Evolutionary conservation across 495 filamentous ascomycete genomes (phyloP), one percentile per base, ranked within the genome.

Genomic region (Talaromyces ruber): DNA sequence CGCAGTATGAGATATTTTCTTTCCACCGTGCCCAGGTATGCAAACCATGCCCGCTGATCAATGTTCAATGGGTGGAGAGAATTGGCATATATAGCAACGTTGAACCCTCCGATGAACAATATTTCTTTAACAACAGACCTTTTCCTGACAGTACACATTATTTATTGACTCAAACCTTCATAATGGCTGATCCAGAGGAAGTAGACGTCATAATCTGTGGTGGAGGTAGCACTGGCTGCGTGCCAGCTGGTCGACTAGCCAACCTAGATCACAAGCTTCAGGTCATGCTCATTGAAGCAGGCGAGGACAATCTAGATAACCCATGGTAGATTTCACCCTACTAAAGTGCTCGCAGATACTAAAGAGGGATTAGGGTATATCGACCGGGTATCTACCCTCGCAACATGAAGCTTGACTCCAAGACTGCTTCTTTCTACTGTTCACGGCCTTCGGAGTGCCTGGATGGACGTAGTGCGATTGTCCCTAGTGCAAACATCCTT

Each of bases 201-300:
- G 88, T 92, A 64, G 89, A 93, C 68, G 90, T 93, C 63, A 92
- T 93, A 66, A 86, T 93, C 61, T 88, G 86, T 67, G 90, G 89
- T 65, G 90, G 89, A 69, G 81, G 82, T 21, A 87, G 86, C 63
- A 81, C 84, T 62, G 88, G 86, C 21, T 91, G 88, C 72, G 90
- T 92, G 39, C 86, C 91, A 63, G 89, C 89, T 51, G 89, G 89
- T 64, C 82, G 88, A 62, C 80, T 93, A 68, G 89, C 89, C 47
- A 91, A 92, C 66, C 74, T 92, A 56, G 88, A 92, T 71, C 88
- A 87, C 65, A 92, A 89, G 54, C 86, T 93, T 61, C 87, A 86
- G 60, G 88, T 93, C 50, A 77, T 92, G 62, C 73, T 93, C 58
- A 89, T 93, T 64, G 90, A 92, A 67, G 89, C 81, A 24, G 89